A percentile compares a stretch with the other conserved stretches of the same genome.
phyloP scores from a whole-genome alignment of 2,329 filamentous ascomycete species.

The Penicillium vulpinum region DNA sequence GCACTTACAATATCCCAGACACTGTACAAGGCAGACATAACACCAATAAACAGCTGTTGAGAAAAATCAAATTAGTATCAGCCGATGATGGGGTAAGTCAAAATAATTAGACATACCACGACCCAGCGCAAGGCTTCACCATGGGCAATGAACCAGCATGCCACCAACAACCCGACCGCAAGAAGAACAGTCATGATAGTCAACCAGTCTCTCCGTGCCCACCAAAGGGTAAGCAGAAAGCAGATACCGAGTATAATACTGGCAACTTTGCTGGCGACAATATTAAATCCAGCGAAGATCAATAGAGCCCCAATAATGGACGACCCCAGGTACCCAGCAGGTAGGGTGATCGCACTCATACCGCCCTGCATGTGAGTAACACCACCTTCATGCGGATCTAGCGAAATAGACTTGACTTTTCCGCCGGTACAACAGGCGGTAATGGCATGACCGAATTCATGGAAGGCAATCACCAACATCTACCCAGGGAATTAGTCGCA shows the following conservation, averaged over 20 bases:
- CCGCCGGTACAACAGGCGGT: conserved; percentile 72
- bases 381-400: conserved; percentile 74
- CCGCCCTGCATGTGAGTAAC: conserved; percentile 77
- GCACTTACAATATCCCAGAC: conserved; percentile 72
- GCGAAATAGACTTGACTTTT: conserved; percentile 69
- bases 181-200: conserved; percentile 70
- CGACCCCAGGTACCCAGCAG: conserved; percentile 75
- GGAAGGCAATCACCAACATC: conserved; percentile 83
- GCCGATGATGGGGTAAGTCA: fast-evolving
- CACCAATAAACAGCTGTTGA: conserved; percentile 69
- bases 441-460: conserved; percentile 75
- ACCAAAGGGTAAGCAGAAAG: conserved; percentile 79
- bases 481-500: conserved; percentile 31
- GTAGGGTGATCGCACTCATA: conserved; percentile 67
- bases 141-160: conserved; percentile 77
- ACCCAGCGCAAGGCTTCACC: conserved; percentile 72
- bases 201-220: conserved; percentile 76
- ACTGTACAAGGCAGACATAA: conserved; percentile 78
- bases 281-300: conserved; percentile 78
- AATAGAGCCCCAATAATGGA: conserved; percentile 74
- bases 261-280: conserved; percentile 76
- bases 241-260: conserved; percentile 71
- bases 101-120: conserved; percentile 51
- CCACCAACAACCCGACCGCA: conserved; percentile 69
- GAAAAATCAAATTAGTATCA: conserved; percentile 2